Evolutionary conservation across 1,284 basidiomycete species (phyloP), one percentile per base, ranked within the genome.

Genomic region (Termitomyces sp.): DNA sequence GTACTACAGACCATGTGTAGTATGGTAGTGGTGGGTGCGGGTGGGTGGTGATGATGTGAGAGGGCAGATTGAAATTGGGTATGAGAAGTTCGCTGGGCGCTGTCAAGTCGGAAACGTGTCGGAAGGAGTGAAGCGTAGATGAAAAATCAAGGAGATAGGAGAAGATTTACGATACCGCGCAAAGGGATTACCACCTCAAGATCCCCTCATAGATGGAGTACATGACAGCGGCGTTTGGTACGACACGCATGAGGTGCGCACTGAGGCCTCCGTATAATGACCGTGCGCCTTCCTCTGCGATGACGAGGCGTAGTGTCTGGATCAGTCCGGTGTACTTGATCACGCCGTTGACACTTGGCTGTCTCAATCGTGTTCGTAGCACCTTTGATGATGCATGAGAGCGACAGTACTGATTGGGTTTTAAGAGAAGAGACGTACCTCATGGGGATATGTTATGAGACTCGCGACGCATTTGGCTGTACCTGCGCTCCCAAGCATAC

Each of bases 161-260:
- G 21, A 34, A 34, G 6, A 6, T 8, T 12, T 30, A 30, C 5
- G 9, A 13, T 24, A 19, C 12, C 34, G 34, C 24, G 7, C 26
- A 21, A n/a, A 1, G 15, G 5, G 34, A 28, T 34, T 48, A 72
- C 82, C 83, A 90, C n/a, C 82, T 76, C 31, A 91, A 73, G 26
- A 84, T 72, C 13, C 85, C 86, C 66, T 92, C 89, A 62, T 91
- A 91, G 67, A 92, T 90, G 56, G 82, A 86, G 73, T 89, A 99
- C 94, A 98, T 99, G 61, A 97, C 93, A 0, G 90, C 91, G 0
- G 96, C 96, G 63, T 99, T 99, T 3, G 96, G 96, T 1, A 98
- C 92, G 52, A 99, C 96, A 46, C 96, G 86, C 80, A 99, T 88
- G 55, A 99, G 78, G 71, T 99, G 97, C 0, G 96, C 94, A 52